Base-by-base conservation (phyloP, 208 protist genomes). In the Crithidia brevicula region DNA sequence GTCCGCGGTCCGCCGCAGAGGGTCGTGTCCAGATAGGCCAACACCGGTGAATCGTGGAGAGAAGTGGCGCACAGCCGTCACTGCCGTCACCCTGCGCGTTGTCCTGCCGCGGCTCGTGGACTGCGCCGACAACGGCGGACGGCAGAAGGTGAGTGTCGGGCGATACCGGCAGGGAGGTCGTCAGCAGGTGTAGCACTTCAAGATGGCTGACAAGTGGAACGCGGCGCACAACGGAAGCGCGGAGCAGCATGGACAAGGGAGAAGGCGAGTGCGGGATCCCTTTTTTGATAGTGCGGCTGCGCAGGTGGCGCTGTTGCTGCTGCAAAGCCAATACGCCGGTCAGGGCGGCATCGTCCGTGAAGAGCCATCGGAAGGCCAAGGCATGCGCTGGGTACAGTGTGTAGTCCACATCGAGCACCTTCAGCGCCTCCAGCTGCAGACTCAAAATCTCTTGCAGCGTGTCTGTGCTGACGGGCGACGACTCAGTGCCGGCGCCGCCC, bases 401-500 rank as follows among this genome's bases (percentile, higher is more conserved):
- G 57, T 87, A 64, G 60, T 67, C 74, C n/a, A 71, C 66, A 53
- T 89, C 82, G 11, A 84, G 45, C 31, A 81, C 70, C 72, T 93
- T 93, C 25, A 93, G 42, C 4, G 77, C 80, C 63, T 93, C 87
- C 77, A 85, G 53, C 60, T 86, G 81, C 33, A 88, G 67, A 13
- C 67, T 49, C 15, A 75, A 38, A 18, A 88, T 45, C 46, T 88
- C 81, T 25, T 51, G 65, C 67, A 67, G 20, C 23, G 65, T 58
- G 45, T 74, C 56, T 4, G 25, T 9, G 13, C 50, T 40, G 10
- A 34, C 38, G 13, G 38, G 23, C 23, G 47, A 8, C 40, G 34
- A 11, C 47, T 52, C 47, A 52, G 4, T 52, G 7, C 36, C 28
- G 18, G 25, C 49, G 40, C 28, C 58, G 10, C 9, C 20, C 18